Base-by-base conservation (phyloP, 208 protist species). In the Leishmania martiniquensis region DNA sequence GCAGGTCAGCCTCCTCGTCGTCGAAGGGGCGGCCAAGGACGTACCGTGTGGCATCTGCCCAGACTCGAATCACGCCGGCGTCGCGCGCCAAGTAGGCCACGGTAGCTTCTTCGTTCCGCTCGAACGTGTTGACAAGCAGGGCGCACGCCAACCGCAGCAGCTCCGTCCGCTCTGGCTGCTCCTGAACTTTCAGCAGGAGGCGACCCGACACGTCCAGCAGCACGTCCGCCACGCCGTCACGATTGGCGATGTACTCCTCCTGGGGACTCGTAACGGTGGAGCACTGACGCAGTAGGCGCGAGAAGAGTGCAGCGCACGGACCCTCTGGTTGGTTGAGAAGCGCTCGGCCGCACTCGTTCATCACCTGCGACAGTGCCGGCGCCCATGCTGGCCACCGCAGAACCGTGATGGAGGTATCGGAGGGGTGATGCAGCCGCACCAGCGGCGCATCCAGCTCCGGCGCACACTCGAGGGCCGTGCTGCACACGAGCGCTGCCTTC, bases 111-210 rank as follows among this genome's bases (percentile, higher is more conserved):
- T 92, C 85, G 81, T 94, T 85, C 13, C 91, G 89, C 74, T 95
- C 89, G 71, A 96, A 93, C 5, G 87, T 85, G 85, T 94, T 96
- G 13, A 94, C 86, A 44, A 97, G 74, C 39, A 97, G 67, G 34
- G 84, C 87, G 67, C 86, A 93, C 4, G 89, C 77, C 52, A 95
- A 78, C 63, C 87, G 82, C 32, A 95, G 78, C 45, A 91, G 55
- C 59, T 93, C 84, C 4, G 76, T 80, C n/a, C 82, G 76, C 52
- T 62, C 62, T 13, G 78, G 77, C 57, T 82, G 63, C 69, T 85
- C 80, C 54, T 70, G 77, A 54, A 87, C 65, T 45, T 55, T 72
- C 22, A 85, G 63, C 62, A 95, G 73, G 34, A 93, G 73, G 44
- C 83, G 59, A 34, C 80, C 75, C 10, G 87, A 90, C 49, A 95